Base-by-base conservation (phyloP, 2,329 filamentous ascomycete genomes). In the Catunica adiposa region DNA sequence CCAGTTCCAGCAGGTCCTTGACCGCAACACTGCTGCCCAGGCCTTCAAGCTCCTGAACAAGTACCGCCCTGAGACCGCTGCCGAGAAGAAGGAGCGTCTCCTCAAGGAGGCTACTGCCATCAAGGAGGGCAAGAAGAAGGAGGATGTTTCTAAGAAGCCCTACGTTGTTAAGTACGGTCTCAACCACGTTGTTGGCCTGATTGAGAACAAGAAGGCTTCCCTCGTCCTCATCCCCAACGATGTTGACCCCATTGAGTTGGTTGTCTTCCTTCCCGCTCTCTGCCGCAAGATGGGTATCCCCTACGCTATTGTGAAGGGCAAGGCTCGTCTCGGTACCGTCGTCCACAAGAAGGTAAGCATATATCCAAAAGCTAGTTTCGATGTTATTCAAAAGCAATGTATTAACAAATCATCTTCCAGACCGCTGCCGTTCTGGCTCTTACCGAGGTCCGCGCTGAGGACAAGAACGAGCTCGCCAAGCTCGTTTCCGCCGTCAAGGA, bases 261-360 rank as follows among this genome's bases (percentile, higher is more conserved):
- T 98, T 68, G 88, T 98, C 75, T 98, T 95, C 86, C 83, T 98
- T 62, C 92, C 92, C 64, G 89, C 92, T 68, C 86, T 98, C 65
- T 98, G 92, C 87, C 86, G 90, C 76, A 98, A 98, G 87, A 98
- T 98, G 90, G 94, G 94, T 77, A 84, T 96, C 66, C 92, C 94
- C 62, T 98, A 97, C 73, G 92, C 89, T 70, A 97, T 98, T 66
- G 82, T 98, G 71, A 98, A 98, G 87, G 92, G 92, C 78, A 98
- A 98, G 86, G 92, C 92, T 65, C 84, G 92, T 76, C 87, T 98
- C 67, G 92, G 92, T 66, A 97, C 92, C 60, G 90, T 98, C 65
- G 90, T 98, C 64, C 90, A 98, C 86, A 96, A 98, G 85, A 98
- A 98, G 84, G 85, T 89, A 67, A 60, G 73, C 62, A 47, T 26